Conservation (phyloP, 495 filamentous ascomycete species). For the Podospora pseudocomata region DNA sequence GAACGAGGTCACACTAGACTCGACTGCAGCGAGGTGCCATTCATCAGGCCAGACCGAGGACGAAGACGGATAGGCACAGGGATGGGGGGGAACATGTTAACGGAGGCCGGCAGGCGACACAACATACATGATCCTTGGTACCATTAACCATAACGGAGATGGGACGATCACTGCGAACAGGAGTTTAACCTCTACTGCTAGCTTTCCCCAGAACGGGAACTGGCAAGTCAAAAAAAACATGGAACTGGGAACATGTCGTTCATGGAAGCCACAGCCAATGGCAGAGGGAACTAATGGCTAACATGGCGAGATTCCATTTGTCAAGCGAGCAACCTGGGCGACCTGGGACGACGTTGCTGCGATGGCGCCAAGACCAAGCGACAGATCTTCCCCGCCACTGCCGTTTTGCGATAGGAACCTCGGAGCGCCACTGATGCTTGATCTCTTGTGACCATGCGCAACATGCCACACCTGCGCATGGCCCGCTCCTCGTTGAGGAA, state of each 20-base stretch:
- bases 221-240: background rate
- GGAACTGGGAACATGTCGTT: background rate
- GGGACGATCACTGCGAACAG: background rate
- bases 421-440: constrained; percentile 11
- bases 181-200: constrained; percentile 3
- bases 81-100: background rate
- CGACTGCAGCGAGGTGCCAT: background rate
- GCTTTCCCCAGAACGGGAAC: background rate
- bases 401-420: constrained; percentile 6
- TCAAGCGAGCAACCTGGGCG: constrained; percentile 11
- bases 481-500: background rate
- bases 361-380: constrained; percentile 15
- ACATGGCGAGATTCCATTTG: constrained; percentile 19
- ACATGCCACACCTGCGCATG: constrained; percentile 2
- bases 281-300: constrained; percentile 4
- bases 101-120: background rate
- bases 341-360: background rate
- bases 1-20: background rate
- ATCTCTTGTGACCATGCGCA: constrained; percentile 6
- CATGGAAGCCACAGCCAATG: constrained; percentile 8
- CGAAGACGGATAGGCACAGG: constrained; percentile 7
- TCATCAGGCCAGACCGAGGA: constrained; percentile 8
- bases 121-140: background rate
- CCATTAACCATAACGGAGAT: background rate
- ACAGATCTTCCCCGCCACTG: constrained; percentile 23